Percentiles rank a stretch among this genome's conserved stretches.
These are phyloP conservation scores for Tanozyma kutaoensis DNA, from an alignment of 805 yeast genomes.

Conservation along the genomic window DNA sequence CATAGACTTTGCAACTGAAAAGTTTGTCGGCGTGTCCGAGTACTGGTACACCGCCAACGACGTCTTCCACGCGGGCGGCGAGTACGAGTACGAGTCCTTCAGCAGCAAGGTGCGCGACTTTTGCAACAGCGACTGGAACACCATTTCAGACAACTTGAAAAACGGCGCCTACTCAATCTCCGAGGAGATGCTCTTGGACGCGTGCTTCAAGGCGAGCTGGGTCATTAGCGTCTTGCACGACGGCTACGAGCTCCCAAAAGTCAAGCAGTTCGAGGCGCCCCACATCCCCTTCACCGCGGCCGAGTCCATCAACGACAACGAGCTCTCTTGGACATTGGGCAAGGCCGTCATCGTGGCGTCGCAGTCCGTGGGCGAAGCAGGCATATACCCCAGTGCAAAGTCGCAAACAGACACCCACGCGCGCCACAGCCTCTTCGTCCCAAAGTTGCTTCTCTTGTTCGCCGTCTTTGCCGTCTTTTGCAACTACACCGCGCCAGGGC, in stretches of 20 bases:
- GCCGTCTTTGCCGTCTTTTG: conserved; percentile 5
- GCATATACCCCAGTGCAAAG: conserved; percentile 27
- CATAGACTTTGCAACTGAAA: conserved; percentile 65
- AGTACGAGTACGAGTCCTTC: conserved; percentile 62
- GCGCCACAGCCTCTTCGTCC: conserved; percentile 1
- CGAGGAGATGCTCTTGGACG: conserved; percentile 39
- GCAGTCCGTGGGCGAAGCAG: conserved; percentile 15
- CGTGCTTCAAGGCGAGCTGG: conserved; percentile 96
- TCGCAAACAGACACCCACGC: conserved; percentile 10
- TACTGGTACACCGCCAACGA: conserved; percentile 97
- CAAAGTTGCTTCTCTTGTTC: conserved; percentile 8
- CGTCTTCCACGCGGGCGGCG: conserved; percentile 79
- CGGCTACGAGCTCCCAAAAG: conserved; percentile 73
- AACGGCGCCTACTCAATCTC: conserved; percentile 51
- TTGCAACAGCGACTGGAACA: conserved; percentile 67
- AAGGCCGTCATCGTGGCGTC: conserved; percentile 75
- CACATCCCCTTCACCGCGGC: conserved; percentile 72
- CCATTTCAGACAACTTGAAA: conserved; percentile 32
- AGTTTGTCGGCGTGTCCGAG: conserved; percentile 88
- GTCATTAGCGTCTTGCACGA: conserved; percentile 80
- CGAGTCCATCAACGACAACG: conserved; percentile 67
- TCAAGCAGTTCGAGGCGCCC: conserved; percentile 13
- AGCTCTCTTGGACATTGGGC: conserved; percentile 93
- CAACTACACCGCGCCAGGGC: not conserved
- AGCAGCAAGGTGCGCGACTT: conserved; percentile 53